Evolutionary conservation across 2,329 filamentous ascomycete genomes (phyloP).

Genomic region (Ophiobolus disseminans): DNA sequence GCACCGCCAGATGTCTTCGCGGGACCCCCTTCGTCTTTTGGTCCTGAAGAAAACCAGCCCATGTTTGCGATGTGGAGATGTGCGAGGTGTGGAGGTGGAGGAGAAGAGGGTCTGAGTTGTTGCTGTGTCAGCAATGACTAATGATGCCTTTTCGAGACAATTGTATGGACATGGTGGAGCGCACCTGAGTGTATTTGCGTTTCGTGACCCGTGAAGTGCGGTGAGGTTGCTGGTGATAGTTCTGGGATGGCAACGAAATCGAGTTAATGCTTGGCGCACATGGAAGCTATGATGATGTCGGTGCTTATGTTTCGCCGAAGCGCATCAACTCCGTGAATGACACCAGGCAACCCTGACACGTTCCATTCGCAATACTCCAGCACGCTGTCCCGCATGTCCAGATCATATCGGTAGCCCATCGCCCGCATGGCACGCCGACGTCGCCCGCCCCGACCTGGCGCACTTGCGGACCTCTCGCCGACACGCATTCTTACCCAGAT

Average conservation of each 20-base stretch:
- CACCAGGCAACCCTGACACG: constrained; percentile 24
- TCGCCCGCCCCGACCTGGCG: constrained; percentile 69
- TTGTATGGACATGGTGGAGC: background rate
- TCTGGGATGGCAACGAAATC: constrained; percentile 11
- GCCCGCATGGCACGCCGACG: constrained; percentile 62
- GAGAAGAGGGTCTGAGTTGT: constrained; percentile 4
- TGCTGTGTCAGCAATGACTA: background rate
- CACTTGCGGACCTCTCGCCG: constrained; percentile 70
- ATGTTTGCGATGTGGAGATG: constrained; percentile 48
- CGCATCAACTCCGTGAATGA: constrained; percentile 15
- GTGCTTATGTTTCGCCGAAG: constrained; percentile 25
- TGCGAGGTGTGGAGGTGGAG: constrained; percentile 11
- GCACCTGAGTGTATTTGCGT: background rate
- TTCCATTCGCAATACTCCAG: constrained; percentile 4
- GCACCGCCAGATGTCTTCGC: constrained; percentile 59
- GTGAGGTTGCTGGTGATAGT: constrained; percentile 1
- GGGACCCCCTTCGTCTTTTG: constrained; percentile 41
- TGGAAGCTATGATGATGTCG: constrained; percentile 31
- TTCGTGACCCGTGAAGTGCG: background rate
- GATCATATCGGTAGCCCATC: constrained; percentile 23
- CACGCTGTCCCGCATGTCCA: constrained; percentile 22
- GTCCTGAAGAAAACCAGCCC: constrained; percentile 60
- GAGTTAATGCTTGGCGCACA: constrained; percentile 28
- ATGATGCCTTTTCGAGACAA: background rate
- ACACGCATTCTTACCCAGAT: constrained; percentile 73